Evolutionary conservation across 371 early-diverging fungal species (phyloP), one percentile per base, ranked within the genome.

Genomic region (Nematocida ausubeli): DNA sequence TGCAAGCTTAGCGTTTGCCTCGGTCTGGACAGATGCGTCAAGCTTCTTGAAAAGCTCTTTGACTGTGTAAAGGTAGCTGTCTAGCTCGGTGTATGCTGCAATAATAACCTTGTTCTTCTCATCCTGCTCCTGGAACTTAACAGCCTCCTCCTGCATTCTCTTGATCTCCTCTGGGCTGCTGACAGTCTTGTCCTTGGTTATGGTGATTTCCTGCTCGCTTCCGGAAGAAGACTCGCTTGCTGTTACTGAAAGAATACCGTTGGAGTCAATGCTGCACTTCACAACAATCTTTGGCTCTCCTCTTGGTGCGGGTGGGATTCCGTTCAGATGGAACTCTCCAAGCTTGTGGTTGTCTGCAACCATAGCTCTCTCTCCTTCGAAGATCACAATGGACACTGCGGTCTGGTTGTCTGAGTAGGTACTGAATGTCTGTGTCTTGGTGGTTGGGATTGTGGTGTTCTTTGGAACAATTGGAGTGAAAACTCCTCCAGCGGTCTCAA

Each of bases 401-500:
- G 91, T 89, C 87, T 95, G 94, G 88, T 92, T 92, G 88, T 95
- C 95, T 82, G 89, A 89, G 80, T 92, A 89, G 72, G 95, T 95
- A 80, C 93, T 91, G 89, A 93, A 95, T 81, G 91, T 89, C 88
- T 93, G 90, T 82, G 89, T 89, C 88, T 90, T 90, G 84, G 89
- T 91, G 83, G 91, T 90, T 70, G 95, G 95, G 84, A 95, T 91
- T 70, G 90, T 89, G 55, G 92, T 89, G 89, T 91, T 92, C 82
- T 93, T 91, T 85, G 90, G 88, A 84, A 94, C 94, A 81, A 97
- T 89, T 51, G 91, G 85, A 65, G 95, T 93, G 90, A 95, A 92
- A 86, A 94, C 92, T 86, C 96, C 94, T 84, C 93, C 93, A 84
- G 91, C 91, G 85, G 92, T 93, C 84, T 93, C 93, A 85, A 93